Base-by-base conservation (phyloP, 371 early-diverging fungal genomes). In the Rhizopus microsporus region DNA sequence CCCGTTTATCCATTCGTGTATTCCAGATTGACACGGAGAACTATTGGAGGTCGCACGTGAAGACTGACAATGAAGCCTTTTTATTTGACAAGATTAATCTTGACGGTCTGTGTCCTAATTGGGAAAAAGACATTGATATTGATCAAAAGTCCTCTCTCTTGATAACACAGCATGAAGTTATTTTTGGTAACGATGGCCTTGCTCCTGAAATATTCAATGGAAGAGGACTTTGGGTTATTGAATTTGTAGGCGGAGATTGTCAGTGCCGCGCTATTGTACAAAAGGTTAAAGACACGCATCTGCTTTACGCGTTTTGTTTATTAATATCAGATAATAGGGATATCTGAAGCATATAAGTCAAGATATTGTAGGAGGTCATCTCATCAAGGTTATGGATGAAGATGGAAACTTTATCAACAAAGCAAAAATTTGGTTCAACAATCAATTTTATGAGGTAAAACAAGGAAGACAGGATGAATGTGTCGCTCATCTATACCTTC, bases 361-460 rank as follows among this genome's bases (percentile, higher is more conserved):
- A 58, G 60, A 72, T 3, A 81, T 75, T 16, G 46, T 67, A 3
- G 82, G 77, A 0, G 85, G 85, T 0, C 83, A 83, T 58, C 50
- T 82, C 16, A 54, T 83, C 23, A 65, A 68, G 0, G 60, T 83
- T 9, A 45, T 82, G 4, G 75, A 81, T 58, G 85, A 85, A 52
- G 38, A 69, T 0, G 66, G 67, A 8, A 43, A 56, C 9, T 47
- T 64, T 6, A 23, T 80, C 5, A 32, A 68, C 5, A 43, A 67
- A 16, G 62, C 69, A 38, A 61, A 69, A 31, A 49, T 83, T 1
- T 80, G 76, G 82, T 68, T 69, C 44, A 62, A 63, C 6, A 78
- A 80, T 32, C 56, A 60, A 30, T 71, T 60, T 23, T 82, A 77
- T 52, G 66, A 81, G 75, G 80, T 78, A 72, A 35, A 8, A 23